These are phyloP conservation scores for Suillus americanus DNA, from an alignment of 768 basidiomycete species.

Conservation along the genomic window DNA sequence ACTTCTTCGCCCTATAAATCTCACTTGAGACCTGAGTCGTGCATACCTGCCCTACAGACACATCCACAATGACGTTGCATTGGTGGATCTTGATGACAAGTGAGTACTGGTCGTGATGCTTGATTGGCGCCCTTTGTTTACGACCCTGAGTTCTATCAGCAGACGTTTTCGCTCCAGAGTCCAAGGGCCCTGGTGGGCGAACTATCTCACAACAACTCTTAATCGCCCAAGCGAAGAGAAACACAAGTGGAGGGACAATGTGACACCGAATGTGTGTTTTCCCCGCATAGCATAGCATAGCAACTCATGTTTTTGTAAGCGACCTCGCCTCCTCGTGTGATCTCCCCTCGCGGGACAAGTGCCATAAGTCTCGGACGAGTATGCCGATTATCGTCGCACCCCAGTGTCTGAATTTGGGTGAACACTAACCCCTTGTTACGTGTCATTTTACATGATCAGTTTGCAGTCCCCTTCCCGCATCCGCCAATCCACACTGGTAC, in stretches of 20 bases:
- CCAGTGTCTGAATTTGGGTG: not conserved
- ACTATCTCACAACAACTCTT: not conserved
- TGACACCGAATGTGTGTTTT: not conserved
- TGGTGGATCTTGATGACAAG: not conserved
- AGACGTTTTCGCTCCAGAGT: too few species aligned
- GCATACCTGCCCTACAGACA: not conserved
- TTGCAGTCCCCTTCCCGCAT: conserved; percentile 31
- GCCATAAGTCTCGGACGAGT: not conserved
- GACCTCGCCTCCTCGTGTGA: not conserved
- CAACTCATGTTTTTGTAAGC: not conserved
- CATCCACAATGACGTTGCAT: not conserved
- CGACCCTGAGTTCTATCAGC: not conserved
- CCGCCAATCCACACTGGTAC: conserved; percentile 44
- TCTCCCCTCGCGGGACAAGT: not conserved
- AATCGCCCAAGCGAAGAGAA: not conserved
- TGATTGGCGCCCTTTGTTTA: not conserved
- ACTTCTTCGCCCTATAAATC: not conserved
- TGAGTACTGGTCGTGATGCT: not conserved
- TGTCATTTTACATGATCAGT: not conserved
- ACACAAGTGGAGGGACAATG: not conserved
- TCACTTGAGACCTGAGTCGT: not conserved
- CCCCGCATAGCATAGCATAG: not conserved
- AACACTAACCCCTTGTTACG: not conserved
- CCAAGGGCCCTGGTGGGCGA: not conserved
- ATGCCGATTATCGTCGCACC: not conserved